Conservation (phyloP, 1,284 basidiomycete genomes). For the Sanguinoderma infundibulare region DNA sequence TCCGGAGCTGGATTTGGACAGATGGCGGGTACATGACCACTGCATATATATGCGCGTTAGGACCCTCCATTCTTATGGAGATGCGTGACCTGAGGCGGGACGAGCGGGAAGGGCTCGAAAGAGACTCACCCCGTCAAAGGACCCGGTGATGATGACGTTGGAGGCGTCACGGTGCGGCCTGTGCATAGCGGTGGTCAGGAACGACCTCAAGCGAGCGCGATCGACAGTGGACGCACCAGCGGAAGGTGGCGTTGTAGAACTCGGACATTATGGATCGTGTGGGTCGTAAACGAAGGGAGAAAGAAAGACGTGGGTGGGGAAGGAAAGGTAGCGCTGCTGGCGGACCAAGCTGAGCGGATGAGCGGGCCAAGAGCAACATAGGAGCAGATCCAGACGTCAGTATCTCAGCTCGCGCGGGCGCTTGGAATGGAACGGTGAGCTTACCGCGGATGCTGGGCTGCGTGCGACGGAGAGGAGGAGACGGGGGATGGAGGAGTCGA, state of each 20-base stretch:
- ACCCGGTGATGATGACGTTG: constrained; percentile 72
- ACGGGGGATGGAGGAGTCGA: constrained; percentile 17
- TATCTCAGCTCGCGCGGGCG: background rate
- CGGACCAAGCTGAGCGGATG: constrained; percentile 4
- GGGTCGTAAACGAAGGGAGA: constrained; percentile 14
- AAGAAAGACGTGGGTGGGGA: constrained; percentile 9
- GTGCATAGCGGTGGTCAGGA: background rate
- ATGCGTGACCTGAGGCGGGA: background rate
- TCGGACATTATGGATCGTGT: constrained; percentile 29
- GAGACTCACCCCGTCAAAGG: constrained; percentile 73
- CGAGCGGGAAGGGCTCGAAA: background rate
- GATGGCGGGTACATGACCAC: constrained; percentile 69
- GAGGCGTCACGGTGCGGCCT: constrained; percentile 61
- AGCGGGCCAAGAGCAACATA: background rate
- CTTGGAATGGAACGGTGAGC: background rate
- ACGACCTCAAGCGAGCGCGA: background rate
- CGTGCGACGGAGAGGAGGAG: constrained; percentile 13
- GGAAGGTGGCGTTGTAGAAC: constrained; percentile 27
- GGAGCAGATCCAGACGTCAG: background rate
- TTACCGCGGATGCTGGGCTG: constrained; percentile 18
- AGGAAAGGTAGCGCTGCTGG: constrained; percentile 22
- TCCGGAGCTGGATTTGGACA: constrained; percentile 55
- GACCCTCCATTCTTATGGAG: background rate
- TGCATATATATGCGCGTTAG: constrained; percentile 31
- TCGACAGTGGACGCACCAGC: constrained; percentile 20